Base-by-base conservation (phyloP, 495 filamentous ascomycete genomes). In the Xylaria acuta region DNA sequence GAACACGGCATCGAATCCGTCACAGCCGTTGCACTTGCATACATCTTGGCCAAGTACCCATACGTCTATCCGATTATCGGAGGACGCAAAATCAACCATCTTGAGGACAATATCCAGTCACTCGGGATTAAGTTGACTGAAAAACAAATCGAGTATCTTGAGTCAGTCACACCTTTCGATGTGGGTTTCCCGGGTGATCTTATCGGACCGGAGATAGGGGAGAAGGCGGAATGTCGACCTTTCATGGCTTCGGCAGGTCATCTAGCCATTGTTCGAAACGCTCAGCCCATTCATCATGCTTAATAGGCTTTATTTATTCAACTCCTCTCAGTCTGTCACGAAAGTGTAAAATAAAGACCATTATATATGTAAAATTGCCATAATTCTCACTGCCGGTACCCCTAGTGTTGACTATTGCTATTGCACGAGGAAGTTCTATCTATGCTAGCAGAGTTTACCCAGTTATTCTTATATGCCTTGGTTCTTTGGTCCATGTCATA, bases 41-140 rank as follows among this genome's bases (percentile, higher is more conserved):
- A 90, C 72, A 80, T 89, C 9, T 77, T 86, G 68, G 76, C 80
- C 56, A 90, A 90, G 72, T 76, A 82, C 20, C 85, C 86, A 0
- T 81, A 88, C 70, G 80, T 84, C 49, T 88, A 85, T 72, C 87
- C 86, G 18, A 84, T 89, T 38, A 79, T 87, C 40, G 87, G 87
- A 16, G 85, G 88, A 3, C 79, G 90, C 12, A 92, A 89, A 77
- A 76, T 92, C 60, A 87, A 89, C 75, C 89, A 93, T 75, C 77
- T 93, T 27, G 82, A 87, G 69, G 86, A 85, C 54, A 93, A 92
- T 62, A 89, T 92, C 64, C 81, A 89, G 73, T 88, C 87, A 0
- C 76, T 93, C 59, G 80, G 69, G 0, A 82, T 93, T 40, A 78
- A 78, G 0, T 77, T 93, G 51, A 86, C 84, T 8, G 74, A 84